A percentile compares a stretch with the other conserved stretches of the same genome.
These are phyloP conservation scores for Pseudocercospora vitis DNA, from an alignment of 2,329 filamentous ascomycete species.

Conservation along the genomic window DNA sequence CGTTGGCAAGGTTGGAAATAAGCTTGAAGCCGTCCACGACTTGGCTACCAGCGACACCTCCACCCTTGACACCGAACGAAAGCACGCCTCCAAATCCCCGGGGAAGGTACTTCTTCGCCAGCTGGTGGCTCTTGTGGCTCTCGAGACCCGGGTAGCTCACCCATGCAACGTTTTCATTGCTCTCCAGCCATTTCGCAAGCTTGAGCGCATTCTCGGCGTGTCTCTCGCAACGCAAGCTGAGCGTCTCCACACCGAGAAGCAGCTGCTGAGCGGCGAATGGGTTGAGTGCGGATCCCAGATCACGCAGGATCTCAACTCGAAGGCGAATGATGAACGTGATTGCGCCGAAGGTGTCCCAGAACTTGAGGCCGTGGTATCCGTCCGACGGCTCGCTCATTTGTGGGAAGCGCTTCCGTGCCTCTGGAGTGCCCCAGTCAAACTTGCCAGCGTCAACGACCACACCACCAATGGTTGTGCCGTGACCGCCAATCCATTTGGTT, in stretches of 20 bases:
- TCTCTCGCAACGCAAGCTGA: conserved; percentile 80
- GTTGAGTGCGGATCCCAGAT: conserved; percentile 79
- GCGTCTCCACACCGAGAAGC: conserved; percentile 82
- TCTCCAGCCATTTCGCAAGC: conserved; percentile 79
- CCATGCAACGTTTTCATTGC: conserved; percentile 82
- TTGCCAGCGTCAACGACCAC: conserved; percentile 85
- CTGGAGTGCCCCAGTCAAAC: conserved; percentile 89
- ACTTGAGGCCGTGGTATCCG: conserved; percentile 90
- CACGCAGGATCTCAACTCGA: conserved; percentile 85
- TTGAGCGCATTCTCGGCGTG: conserved; percentile 81
- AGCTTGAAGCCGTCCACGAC: conserved; percentile 94
- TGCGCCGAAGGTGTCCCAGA: conserved; percentile 87
- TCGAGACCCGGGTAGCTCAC: conserved; percentile 89
- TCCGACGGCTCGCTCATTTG: conserved; percentile 86
- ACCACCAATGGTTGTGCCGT: conserved; percentile 83
- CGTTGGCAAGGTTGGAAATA: conserved; percentile 93
- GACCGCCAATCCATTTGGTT: conserved; percentile 96
- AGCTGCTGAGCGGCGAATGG: conserved; percentile 93
- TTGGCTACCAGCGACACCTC: conserved; percentile 75
- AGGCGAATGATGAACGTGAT: conserved; percentile 81
- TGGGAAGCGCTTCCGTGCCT: conserved; percentile 67
- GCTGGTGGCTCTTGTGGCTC: conserved; percentile 74
- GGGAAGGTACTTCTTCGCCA: conserved; percentile 83
- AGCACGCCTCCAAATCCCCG: conserved; percentile 86
- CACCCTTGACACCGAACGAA: conserved; percentile 91